phyloP scores from a whole-genome alignment of 495 filamentous ascomycete genomes.

The Rhizodiscina lignyota region DNA sequence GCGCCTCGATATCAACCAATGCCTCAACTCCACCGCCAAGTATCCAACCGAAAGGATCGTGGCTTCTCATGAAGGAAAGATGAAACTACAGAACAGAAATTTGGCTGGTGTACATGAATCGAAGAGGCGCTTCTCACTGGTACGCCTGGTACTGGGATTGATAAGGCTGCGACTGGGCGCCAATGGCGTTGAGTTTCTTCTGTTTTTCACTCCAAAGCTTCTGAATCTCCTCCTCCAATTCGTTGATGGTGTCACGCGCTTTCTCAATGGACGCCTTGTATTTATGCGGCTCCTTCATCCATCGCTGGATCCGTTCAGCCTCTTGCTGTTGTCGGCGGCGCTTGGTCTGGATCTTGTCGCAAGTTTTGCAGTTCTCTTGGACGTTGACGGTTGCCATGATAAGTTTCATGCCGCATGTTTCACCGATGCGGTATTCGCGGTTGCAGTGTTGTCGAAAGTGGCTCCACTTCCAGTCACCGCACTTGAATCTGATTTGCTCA shows the following conservation, averaged over 20 bases:
- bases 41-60: too few relatives aligned
- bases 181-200: too few relatives aligned
- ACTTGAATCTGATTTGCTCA: constrained; percentile 44
- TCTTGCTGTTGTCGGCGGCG: constrained; percentile 58
- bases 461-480: constrained; percentile 92
- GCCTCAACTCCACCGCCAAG: too few relatives aligned
- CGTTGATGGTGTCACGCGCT: constrained; percentile 40
- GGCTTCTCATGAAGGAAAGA: too few relatives aligned
- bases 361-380: constrained; percentile 55
- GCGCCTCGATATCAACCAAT: too few relatives aligned
- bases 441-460: constrained; percentile 88
- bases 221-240: constrained; percentile 1
- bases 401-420: constrained; percentile 94
- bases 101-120: too few relatives aligned
- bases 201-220: background rate
- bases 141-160: too few relatives aligned
- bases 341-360: constrained; percentile 86
- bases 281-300: constrained; percentile 50
- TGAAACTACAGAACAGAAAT: too few relatives aligned
- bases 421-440: constrained; percentile 90
- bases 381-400: constrained; percentile 51
- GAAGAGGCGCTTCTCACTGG: too few relatives aligned
- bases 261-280: constrained; percentile 72
- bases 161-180: too few relatives aligned
- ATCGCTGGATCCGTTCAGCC: constrained; percentile 60